These are phyloP conservation scores for Talaromyces adpressus DNA, from an alignment of 495 filamentous ascomycete species.

Conservation along the genomic window DNA sequence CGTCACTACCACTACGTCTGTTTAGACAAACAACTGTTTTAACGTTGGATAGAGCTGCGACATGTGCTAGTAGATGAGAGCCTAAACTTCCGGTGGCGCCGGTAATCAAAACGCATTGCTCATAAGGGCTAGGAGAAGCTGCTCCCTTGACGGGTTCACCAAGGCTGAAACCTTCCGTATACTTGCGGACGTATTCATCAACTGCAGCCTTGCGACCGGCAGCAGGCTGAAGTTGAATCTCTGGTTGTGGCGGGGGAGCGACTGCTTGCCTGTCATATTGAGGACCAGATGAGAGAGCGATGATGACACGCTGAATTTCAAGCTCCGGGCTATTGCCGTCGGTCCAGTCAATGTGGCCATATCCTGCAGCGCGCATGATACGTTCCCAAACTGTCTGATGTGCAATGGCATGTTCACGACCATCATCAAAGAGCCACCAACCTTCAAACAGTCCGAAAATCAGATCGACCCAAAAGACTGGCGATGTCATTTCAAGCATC, in stretches of 20 bases:
- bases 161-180: slow-evolving; percentile 9
- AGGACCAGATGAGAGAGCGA: slow-evolving; percentile 26
- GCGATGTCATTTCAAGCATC: slow-evolving; percentile 25
- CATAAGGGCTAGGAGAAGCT: not conserved
- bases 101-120: slow-evolving; percentile 38
- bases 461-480: slow-evolving; percentile 38
- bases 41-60: slow-evolving; percentile 28
- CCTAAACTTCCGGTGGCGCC: slow-evolving; percentile 47
- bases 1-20: slow-evolving; percentile 16
- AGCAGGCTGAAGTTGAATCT: not conserved
- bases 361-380: slow-evolving; percentile 33
- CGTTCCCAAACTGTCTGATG: slow-evolving; percentile 27
- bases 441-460: slow-evolving; percentile 45
- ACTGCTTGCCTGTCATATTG: slow-evolving; percentile 1
- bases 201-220: slow-evolving; percentile 15
- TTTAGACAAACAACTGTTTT: slow-evolving; percentile 42
- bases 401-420: slow-evolving; percentile 37
- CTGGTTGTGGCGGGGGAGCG: not conserved
- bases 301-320: slow-evolving; percentile 33
- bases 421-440: slow-evolving; percentile 50
- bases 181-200: slow-evolving; percentile 22
- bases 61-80: slow-evolving; percentile 34
- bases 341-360: slow-evolving; percentile 41
- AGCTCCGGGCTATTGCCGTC: slow-evolving; percentile 13
- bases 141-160: not conserved